Evolutionary conservation across 768 basidiomycete genomes (phyloP).

Genomic region (Kwoniella dejecticola): DNA sequence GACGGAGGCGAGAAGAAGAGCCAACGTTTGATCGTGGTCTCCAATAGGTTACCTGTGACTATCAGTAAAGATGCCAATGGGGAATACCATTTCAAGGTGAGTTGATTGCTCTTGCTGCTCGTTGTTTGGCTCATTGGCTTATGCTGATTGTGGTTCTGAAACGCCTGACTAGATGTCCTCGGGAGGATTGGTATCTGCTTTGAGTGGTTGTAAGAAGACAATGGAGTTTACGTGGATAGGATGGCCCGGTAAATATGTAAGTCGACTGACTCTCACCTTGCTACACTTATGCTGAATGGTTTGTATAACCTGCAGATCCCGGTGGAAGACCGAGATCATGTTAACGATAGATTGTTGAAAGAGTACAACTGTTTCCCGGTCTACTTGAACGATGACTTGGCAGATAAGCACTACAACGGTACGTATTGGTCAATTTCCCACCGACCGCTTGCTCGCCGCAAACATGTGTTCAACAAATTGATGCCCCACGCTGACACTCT

Average conservation of each 20-base stretch:
- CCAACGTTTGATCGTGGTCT: conserved; percentile 85
- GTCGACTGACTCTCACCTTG: no score
- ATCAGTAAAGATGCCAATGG: conserved; percentile 89
- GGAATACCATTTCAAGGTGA: conserved; percentile 80
- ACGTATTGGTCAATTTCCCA: conserved; percentile 4
- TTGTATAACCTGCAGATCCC: conserved; percentile 67
- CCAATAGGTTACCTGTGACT: conserved; percentile 92
- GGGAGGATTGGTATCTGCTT: conserved; percentile 94
- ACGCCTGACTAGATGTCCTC: conserved; percentile 78
- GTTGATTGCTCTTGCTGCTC: conserved; percentile 7
- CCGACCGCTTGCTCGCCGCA: neutral
- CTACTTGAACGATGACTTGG: conserved; percentile 95
- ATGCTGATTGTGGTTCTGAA: neutral
- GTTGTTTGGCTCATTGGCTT: neutral
- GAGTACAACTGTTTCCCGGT: conserved; percentile 98
- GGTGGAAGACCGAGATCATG: conserved; percentile 80
- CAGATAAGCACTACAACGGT: conserved; percentile 80
- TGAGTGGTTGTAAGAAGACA: conserved; percentile 96
- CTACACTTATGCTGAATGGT: neutral
- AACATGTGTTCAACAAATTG: neutral
- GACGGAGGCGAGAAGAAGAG: conserved; percentile 25
- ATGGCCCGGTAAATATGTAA: conserved; percentile 68
- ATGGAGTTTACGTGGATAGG: conserved; percentile 98
- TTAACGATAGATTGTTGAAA: conserved; percentile 88
- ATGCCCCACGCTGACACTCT: neutral